Percentiles rank a stretch among this genome's conserved stretches.
Conservation (phyloP, 352 stramenopile genomes). For the Pythium dissotocum region DNA sequence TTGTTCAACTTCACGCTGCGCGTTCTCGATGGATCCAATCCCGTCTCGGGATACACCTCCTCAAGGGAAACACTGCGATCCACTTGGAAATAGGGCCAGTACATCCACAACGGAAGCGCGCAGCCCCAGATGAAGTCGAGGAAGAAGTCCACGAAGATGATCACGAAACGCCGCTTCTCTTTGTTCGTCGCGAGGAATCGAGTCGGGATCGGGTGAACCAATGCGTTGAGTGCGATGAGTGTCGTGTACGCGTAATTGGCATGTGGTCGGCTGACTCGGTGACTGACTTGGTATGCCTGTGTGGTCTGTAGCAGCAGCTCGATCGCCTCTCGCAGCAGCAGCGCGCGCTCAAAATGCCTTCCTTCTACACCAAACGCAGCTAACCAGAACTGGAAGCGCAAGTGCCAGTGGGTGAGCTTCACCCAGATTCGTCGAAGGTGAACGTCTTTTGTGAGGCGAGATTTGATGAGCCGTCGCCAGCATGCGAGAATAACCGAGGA, state of each 20-base stretch:
- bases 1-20: not conserved
- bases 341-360: not conserved
- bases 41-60: not conserved
- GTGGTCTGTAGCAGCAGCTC: not conserved
- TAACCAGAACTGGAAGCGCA: not conserved
- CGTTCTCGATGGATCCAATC: not conserved
- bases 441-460: not conserved
- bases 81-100: not conserved
- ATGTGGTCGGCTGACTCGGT: not conserved
- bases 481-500: not conserved
- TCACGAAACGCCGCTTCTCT: not conserved
- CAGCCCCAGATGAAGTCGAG: not conserved
- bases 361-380: not conserved
- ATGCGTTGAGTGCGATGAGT: not conserved
- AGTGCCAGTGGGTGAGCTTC: not conserved
- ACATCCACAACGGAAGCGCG: not conserved
- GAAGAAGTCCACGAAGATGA: not conserved
- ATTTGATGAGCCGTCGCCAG: not conserved
- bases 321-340: not conserved
- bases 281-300: not conserved
- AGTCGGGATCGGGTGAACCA: not conserved
- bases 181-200: not conserved
- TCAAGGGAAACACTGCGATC: not conserved
- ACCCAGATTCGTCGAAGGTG: not conserved
- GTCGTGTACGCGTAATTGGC: not conserved